phyloP scores from a whole-genome alignment of 352 stramenopile species.

The Phytophthora cajani region DNA sequence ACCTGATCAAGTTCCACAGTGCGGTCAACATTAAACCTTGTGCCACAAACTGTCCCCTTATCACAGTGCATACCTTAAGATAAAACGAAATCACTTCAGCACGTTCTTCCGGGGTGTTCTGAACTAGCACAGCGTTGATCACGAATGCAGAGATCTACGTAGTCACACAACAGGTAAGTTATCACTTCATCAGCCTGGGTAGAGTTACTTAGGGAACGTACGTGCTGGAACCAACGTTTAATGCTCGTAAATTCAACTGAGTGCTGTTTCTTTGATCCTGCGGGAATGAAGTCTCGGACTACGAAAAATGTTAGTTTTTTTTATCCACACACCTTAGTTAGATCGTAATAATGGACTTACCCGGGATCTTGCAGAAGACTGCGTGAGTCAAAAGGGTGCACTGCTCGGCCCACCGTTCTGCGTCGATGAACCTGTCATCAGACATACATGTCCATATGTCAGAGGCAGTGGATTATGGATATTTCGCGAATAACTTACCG shows the following conservation, averaged over 20 bases:
- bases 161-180: slow-evolving; percentile 3
- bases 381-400: slow-evolving; percentile 84
- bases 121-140: slow-evolving; percentile 78
- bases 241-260: slow-evolving; percentile 66
- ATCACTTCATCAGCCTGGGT: background rate
- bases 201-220: slow-evolving; percentile 35
- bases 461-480: background rate
- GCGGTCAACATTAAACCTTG: slow-evolving; percentile 3
- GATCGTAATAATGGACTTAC: slow-evolving; percentile 25
- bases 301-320: background rate
- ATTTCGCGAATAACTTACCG: slow-evolving; percentile 24
- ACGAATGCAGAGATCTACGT: slow-evolving; percentile 80
- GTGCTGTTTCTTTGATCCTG: slow-evolving; percentile 57
- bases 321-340: background rate
- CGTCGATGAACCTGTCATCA: slow-evolving; percentile 53
- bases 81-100: slow-evolving; percentile 84
- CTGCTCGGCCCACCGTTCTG: slow-evolving; percentile 72
- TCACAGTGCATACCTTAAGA: slow-evolving; percentile 50
- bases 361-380: slow-evolving; percentile 81
- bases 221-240: slow-evolving; percentile 88
- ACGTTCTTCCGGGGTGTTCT: slow-evolving; percentile 70
- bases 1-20: slow-evolving; percentile 41
- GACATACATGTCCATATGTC: background rate
- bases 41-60: background rate
- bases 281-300: slow-evolving; percentile 81